Conservation (phyloP, 257 asterid genomes). For the Sherardia arvensis region DNA sequence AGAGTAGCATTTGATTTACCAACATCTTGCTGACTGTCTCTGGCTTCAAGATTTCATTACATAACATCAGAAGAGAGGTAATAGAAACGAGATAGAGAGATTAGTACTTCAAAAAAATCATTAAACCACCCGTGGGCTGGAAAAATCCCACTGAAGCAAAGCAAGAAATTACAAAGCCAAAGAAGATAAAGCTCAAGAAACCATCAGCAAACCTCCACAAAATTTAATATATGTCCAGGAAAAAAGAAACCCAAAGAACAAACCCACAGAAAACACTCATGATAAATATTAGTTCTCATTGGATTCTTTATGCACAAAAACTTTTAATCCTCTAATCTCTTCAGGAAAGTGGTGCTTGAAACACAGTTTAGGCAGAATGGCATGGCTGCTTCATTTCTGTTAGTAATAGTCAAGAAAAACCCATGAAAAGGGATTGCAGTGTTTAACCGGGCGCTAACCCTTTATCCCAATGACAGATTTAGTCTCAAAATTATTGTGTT, state of each 20-base stretch:
- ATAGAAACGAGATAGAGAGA: neutral
- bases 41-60: slow-evolving; percentile 53
- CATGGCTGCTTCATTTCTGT: neutral
- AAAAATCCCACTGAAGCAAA: neutral
- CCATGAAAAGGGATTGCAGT: neutral
- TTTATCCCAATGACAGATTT: neutral
- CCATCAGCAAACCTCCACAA: neutral
- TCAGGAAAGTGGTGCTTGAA: neutral
- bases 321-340: too few relatives aligned
- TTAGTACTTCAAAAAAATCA: too few relatives aligned
- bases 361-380: neutral
- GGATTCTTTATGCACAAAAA: neutral
- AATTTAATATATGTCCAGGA: neutral
- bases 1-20: slow-evolving; percentile 98
- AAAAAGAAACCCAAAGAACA: neutral
- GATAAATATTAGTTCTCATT: neutral
- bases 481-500: neutral
- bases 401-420: neutral
- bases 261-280: neutral
- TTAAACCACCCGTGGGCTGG: too few relatives aligned
- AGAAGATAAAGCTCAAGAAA: neutral
- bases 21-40: slow-evolving; percentile 87
- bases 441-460: neutral
- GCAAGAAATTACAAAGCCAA: neutral
- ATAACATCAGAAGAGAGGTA: neutral